Base-by-base conservation (phyloP, 306 rosid species). In the Parietaria judaica region DNA sequence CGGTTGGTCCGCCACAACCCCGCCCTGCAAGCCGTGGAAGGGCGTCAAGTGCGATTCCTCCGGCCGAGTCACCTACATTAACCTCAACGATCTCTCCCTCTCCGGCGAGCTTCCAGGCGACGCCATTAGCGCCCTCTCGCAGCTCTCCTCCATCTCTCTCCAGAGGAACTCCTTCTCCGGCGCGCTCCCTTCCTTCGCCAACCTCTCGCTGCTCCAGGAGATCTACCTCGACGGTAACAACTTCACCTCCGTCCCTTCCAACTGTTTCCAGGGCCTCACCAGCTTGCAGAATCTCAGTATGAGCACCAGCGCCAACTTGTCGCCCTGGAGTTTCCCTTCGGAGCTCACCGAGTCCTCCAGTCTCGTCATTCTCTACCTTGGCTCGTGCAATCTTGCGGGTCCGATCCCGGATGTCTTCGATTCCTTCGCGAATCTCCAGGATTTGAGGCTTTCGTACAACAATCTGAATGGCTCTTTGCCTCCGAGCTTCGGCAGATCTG, bases 361-460 rank as follows among this genome's bases (percentile, higher is more conserved):
- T 38, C 39, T 78, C 64, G 80, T 37, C 48, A 58, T 45, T 14
- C 71, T 90, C 1, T 75, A 76, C 2, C 84, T 81, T 2, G 72
- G 76, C 0, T 72, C 44, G 49, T 52, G 86, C 0, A 84, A 68
- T 5, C 4, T 90, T 6, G 0, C 72, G 0, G 90, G 90, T 4
- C 16, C 76, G 3, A 7, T 91, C 16, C 98, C 98, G 0, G 82
- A 85, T 65, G 14, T 82, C 12, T 91, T 91, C 16, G 79, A 10
- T 54, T 65, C 78, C 0, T 77, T 91, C 12, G 39, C 73, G 0
- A 70, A 76, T 15, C 67, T 91, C 63, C 79, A 61, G 17, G 50
- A 6, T 12, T 39, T 91, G 50, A 85, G 82, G 37, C 90, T 91
- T 57, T 81, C 96, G 13, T 91, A 85, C 78, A 91, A 91, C 63